A percentile compares a stretch with the other conserved stretches of the same genome.
These are phyloP conservation scores for Ormosia semicastrata DNA, from an alignment of 306 rosid species.

Conservation along the genomic window DNA sequence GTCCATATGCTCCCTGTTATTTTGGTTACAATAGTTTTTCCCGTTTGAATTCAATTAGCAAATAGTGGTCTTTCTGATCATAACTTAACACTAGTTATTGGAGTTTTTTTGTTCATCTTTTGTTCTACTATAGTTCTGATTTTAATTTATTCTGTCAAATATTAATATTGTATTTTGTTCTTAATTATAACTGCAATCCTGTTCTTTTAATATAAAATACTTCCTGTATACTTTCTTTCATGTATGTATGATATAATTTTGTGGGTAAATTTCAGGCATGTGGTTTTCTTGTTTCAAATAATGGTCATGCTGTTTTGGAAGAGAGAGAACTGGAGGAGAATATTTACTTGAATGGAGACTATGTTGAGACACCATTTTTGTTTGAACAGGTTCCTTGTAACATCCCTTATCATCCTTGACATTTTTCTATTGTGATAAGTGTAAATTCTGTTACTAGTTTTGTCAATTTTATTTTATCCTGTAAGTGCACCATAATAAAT, in stretches of 20 bases:
- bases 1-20: background rate
- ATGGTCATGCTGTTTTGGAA: constrained; percentile 51
- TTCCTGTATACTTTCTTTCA: constrained; percentile 13
- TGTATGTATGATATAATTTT: constrained; percentile 13
- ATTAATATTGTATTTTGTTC: background rate
- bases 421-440: background rate
- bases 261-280: constrained; percentile 58
- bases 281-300: constrained; percentile 66
- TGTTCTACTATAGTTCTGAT: constrained; percentile 4
- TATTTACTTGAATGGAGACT: constrained; percentile 57
- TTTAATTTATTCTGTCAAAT: constrained; percentile 11
- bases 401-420: background rate
- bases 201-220: background rate
- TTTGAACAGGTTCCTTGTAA: constrained; percentile 64
- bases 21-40: background rate
- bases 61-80: background rate
- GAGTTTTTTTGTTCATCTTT: background rate
- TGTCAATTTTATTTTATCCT: background rate
- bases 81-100: background rate
- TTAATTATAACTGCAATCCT: background rate
- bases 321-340: constrained; percentile 78
- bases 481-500: background rate
- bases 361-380: constrained; percentile 61
- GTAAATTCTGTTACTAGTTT: background rate
- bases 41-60: background rate